phyloP scores from a whole-genome alignment of 441 rosid species.

The Erodium texanum region DNA sequence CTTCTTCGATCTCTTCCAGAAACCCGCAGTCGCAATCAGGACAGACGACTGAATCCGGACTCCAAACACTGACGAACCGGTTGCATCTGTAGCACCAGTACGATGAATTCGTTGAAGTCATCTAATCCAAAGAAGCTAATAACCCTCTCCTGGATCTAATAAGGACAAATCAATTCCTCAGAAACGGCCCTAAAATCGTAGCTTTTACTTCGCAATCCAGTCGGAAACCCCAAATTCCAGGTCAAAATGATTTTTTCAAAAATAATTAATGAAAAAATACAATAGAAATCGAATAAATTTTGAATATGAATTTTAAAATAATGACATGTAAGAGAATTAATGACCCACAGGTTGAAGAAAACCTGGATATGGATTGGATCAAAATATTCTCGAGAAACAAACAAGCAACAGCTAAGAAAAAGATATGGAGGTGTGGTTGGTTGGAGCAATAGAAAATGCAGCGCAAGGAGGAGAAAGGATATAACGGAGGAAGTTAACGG shows the following conservation, averaged over 20 bases:
- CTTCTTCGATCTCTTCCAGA: constrained; percentile 52
- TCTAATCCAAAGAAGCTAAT: background rate
- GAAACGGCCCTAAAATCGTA: constrained; percentile 43
- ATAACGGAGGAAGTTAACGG: background rate
- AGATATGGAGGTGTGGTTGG: no score
- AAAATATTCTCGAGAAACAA: background rate
- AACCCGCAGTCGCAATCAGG: constrained; percentile 37
- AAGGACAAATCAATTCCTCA: background rate
- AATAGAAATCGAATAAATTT: background rate
- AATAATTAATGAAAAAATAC: background rate
- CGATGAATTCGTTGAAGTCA: background rate
- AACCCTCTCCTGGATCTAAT: background rate
- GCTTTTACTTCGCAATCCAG: background rate
- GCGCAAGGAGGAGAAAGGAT: background rate
- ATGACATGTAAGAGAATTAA: background rate
- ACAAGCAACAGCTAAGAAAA: no score
- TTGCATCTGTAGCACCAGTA: constrained; percentile 42
- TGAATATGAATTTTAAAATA: background rate
- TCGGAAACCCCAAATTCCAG: background rate
- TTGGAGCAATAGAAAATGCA: no score
- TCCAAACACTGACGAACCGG: constrained; percentile 53
- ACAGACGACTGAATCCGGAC: constrained; percentile 40
- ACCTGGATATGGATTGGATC: background rate
- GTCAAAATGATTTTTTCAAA: background rate
- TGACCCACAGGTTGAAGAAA: background rate